Conservation (phyloP, 176 grass and related monocot genomes). For the Bothriochloa decipiens region DNA sequence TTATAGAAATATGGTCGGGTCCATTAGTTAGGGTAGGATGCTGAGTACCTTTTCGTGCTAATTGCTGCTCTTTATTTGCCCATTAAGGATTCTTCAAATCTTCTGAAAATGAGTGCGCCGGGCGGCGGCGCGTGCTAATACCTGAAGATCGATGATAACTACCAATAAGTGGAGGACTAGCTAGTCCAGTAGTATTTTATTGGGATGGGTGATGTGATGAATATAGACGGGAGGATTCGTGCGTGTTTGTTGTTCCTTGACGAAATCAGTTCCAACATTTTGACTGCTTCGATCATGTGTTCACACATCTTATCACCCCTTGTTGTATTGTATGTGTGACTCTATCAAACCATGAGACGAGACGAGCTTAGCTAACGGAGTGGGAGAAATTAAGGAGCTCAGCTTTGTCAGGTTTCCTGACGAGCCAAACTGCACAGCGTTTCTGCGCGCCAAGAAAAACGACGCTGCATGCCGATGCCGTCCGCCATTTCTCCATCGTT, state of each 20-base stretch:
- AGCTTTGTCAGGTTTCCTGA: slow-evolving; percentile 4
- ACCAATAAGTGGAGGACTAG: background rate
- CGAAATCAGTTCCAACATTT: slow-evolving; percentile 28
- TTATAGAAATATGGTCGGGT: background rate
- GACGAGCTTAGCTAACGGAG: background rate
- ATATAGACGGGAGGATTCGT: background rate
- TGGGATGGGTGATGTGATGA: background rate
- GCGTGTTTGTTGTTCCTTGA: slow-evolving; percentile 32
- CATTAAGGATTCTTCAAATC: slow-evolving; percentile 31
- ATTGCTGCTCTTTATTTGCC: slow-evolving; percentile 18
- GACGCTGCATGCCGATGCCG: background rate
- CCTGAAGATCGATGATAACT: slow-evolving; percentile 8
- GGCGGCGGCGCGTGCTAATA: background rate
- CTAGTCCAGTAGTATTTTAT: background rate
- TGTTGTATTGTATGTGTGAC: background rate
- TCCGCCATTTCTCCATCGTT: slow-evolving; percentile 11
- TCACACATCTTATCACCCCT: slow-evolving; percentile 28
- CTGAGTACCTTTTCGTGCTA: background rate
- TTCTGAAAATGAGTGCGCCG: slow-evolving; percentile 14
- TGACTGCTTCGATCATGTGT: slow-evolving; percentile 52
- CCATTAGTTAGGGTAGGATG: background rate
- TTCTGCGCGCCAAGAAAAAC: background rate
- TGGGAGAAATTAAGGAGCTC: background rate
- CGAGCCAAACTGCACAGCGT: slow-evolving; percentile 28
- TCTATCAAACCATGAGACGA: slow-evolving; percentile 24